Percentiles rank a stretch among this genome's conserved stretches.
Conservation (phyloP, 1,284 basidiomycete species). For the Apiotrichum porosum region DNA sequence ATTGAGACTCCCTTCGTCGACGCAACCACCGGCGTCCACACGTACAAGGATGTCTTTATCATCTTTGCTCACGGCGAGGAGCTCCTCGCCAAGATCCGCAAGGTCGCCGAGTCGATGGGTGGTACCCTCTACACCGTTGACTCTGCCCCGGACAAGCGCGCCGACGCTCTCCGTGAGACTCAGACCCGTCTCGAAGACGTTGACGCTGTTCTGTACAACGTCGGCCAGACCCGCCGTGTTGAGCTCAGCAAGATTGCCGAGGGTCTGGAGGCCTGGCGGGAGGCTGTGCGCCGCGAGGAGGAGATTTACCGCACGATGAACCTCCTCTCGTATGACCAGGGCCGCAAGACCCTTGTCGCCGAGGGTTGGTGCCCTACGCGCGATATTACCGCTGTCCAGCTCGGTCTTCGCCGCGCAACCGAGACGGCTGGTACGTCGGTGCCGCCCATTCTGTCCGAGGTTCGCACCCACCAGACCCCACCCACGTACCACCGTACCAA, state of each 20-base stretch:
- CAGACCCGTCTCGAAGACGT: slow-evolving; percentile 87
- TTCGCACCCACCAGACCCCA: slow-evolving; percentile 83
- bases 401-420: slow-evolving; percentile 86
- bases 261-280: slow-evolving; percentile 81
- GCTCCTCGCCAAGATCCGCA: slow-evolving; percentile 93
- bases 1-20: slow-evolving; percentile 91
- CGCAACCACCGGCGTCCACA: slow-evolving; percentile 71
- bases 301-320: slow-evolving; percentile 91
- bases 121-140: slow-evolving; percentile 96
- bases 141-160: slow-evolving; percentile 84
- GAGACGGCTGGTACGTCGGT: slow-evolving; percentile 91
- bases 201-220: slow-evolving; percentile 84
- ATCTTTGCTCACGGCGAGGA: slow-evolving; percentile 97
- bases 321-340: slow-evolving; percentile 87
- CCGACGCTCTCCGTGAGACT: slow-evolving; percentile 84
- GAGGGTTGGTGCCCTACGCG: slow-evolving; percentile 97
- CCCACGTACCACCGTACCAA: slow-evolving; percentile 94
- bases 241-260: slow-evolving; percentile 87
- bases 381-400: slow-evolving; percentile 81
- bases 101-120: slow-evolving; percentile 97
- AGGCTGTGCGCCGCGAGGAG: slow-evolving; percentile 93
- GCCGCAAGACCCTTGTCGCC: slow-evolving; percentile 90
- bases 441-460: slow-evolving; percentile 86
- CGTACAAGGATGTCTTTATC: slow-evolving; percentile 98
- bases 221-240: slow-evolving; percentile 73